These are phyloP conservation scores for Trichothecium sympodiale DNA, from an alignment of 2,329 filamentous ascomycete genomes.

Conservation along the genomic window DNA sequence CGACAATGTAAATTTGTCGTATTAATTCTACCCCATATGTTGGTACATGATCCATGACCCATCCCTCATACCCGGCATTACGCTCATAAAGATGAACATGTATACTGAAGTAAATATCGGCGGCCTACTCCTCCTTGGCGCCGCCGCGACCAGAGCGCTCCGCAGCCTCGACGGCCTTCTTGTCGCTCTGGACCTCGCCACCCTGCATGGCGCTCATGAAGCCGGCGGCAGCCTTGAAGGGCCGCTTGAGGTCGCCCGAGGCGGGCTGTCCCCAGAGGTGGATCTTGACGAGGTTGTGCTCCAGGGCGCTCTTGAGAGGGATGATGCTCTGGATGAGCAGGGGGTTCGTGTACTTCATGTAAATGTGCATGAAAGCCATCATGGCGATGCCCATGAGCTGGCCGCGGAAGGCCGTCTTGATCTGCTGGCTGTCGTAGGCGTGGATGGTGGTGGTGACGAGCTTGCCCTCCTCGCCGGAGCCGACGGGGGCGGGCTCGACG, in stretches of 20 bases:
- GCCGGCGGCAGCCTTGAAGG: conserved; percentile 79
- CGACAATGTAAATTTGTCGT: too few relatives aligned
- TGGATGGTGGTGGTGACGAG: conserved; percentile 93
- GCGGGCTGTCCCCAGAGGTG: conserved; percentile 82
- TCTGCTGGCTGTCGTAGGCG: conserved; percentile 83
- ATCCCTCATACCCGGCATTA: too few relatives aligned
- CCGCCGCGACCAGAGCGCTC: conserved; percentile 65
- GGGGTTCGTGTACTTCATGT: conserved; percentile 99
- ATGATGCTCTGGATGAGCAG: conserved; percentile 98
- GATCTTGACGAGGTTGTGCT: conserved; percentile 94
- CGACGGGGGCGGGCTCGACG: conserved; percentile 90
- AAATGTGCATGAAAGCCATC: conserved; percentile 98
- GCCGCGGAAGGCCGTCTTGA: conserved; percentile 74
- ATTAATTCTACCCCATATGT: too few relatives aligned
- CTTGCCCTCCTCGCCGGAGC: conserved; percentile 87
- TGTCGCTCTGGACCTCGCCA: conserved; percentile 75
- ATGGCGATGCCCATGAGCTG: conserved; percentile 95
- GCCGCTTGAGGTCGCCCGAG: conserved; percentile 81
- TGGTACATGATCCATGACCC: too few relatives aligned
- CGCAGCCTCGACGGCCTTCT: conserved; percentile 72
- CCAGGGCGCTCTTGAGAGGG: conserved; percentile 88
- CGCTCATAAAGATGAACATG: too few relatives aligned
- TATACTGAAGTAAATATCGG: too few relatives aligned
- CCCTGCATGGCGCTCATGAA: conserved; percentile 72
- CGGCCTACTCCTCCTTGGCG: conserved; percentile 57